Percentiles rank a stretch among this genome's conserved stretches.
Conservation (phyloP, 140 eudicot genomes). For the Stevia rebaudiana region DNA sequence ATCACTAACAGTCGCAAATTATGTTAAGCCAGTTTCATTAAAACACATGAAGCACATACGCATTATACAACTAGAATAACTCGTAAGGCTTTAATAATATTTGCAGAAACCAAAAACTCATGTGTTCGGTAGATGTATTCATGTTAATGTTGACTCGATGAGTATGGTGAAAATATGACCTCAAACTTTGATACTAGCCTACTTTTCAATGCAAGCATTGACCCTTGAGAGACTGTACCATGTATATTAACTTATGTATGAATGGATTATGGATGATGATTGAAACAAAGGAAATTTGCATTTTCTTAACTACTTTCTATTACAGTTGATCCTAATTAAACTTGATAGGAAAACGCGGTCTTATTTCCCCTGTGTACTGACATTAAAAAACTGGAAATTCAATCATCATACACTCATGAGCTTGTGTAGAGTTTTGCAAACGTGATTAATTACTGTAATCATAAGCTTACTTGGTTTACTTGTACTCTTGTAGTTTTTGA, state of each 20-base stretch:
- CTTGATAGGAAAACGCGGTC: background rate
- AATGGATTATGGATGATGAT: background rate
- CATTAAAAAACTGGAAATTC: too few species aligned
- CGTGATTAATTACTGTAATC: background rate
- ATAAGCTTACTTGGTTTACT: background rate
- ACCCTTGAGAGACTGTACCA: background rate
- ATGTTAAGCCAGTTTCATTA: background rate
- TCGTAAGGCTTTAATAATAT: background rate
- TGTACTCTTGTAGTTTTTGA: background rate
- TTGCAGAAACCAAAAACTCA: background rate
- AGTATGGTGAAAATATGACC: background rate
- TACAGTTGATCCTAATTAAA: background rate
- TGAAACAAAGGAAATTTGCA: background rate
- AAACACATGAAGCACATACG: background rate
- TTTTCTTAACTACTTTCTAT: background rate
- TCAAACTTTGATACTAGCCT: background rate
- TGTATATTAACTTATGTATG: background rate
- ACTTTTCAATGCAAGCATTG: background rate
- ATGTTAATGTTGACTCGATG: background rate
- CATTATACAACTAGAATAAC: background rate
- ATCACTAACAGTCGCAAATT: background rate
- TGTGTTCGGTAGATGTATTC: background rate
- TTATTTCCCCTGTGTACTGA: background rate
- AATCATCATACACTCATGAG: background rate
- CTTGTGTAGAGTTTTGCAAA: background rate